Evolutionary conservation across 306 rosid genomes (phyloP), one percentile per base, ranked within the genome.

Genomic region (Senna siamea): DNA sequence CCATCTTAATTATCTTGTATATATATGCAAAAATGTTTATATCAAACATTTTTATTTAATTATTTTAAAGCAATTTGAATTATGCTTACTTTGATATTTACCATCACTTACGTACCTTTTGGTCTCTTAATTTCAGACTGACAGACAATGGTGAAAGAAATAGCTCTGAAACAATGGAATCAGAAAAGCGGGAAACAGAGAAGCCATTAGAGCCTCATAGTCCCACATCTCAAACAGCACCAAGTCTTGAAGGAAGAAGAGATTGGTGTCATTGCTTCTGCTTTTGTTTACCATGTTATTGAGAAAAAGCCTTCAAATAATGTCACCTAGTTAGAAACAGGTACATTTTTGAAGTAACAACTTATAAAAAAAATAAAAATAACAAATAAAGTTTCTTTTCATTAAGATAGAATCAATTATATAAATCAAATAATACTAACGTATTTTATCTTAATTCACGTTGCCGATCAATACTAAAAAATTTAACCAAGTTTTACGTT

Each of bases 101-200:
- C n/a, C 18, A 52, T 60, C 7, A 41, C 48, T 73, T 1, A 26
- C 3, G 30, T 69, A 41, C 15, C 72, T 23, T 17, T 53, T 67
- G n/a, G 30, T 56, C 22, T 66, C 14, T n/a, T n/a, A n/a, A n/a
- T 72, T 51, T 59, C 79, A 88, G 92, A 64, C 83, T 86, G 66
- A 54, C 76, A 13, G 22, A 61, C 19, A 80, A 83, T 19, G 81
- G 79, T 55, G 87, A 56, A n/a, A n/a, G n/a, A n/a, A n/a, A n/a
- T n/a, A n/a, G n/a, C n/a, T n/a, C n/a, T 53, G 69, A 10, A 44
- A 72, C 53, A 28, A 18, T 66, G 66, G 78, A 66, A 9, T 73
- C 71, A 28, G 79, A 66, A 61, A 76, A 58, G 81, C 84, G 41
- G 6, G 43, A 71, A 11, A 50, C 47, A 60, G 77, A 76, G 34